Evolutionary conservation across 805 yeast species (phyloP), one percentile per base, ranked within the genome.

Genomic region (Debaryomyces maramus): DNA sequence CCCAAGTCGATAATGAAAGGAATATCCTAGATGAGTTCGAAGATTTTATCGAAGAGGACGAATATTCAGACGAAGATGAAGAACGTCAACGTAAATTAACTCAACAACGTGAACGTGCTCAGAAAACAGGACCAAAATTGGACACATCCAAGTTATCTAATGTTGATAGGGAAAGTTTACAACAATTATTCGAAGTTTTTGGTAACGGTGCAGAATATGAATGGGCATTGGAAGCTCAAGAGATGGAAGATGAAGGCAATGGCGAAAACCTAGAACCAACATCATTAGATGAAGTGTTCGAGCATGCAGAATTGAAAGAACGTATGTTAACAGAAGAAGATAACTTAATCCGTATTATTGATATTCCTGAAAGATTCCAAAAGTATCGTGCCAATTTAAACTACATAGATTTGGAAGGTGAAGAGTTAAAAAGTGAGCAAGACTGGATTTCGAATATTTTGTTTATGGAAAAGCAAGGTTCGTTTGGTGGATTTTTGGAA

Each of bases 191-290:
- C 55, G 99, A 93, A 60, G 88, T 93, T 10, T 93, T 93, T 59
- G 99, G 99, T 49, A 95, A 89, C 61, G 99, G 99, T 37, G 89
- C 83, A 48, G 97, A 91, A 56, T 93, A 93, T 63, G 97, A 88
- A 41, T 93, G 99, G 98, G 99, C 99, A 9, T 71, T 93, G 40
- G 97, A 88, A 55, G 93, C 88, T 20, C 97, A 90, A 65, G 81
- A 78, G 45, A 74, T 72, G 40, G 83, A 77, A 50, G 83, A 76
- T 36, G 78, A 67, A 19, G 80, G 78, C 23, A 61, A 67, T 42
- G 70, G 64, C 26, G 81, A 78, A n/a, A 75, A 72, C 34, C 68
- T 69, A n/a, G 81, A 70, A 32, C 73, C 80, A 20, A 72, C 76
- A 3, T 80, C 85, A 9, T 72, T 93, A 48, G 83, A 85, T 49